Evolutionary conservation across 176 grass and related monocot genomes (phyloP).

Genomic region (Avena atlantica): DNA sequence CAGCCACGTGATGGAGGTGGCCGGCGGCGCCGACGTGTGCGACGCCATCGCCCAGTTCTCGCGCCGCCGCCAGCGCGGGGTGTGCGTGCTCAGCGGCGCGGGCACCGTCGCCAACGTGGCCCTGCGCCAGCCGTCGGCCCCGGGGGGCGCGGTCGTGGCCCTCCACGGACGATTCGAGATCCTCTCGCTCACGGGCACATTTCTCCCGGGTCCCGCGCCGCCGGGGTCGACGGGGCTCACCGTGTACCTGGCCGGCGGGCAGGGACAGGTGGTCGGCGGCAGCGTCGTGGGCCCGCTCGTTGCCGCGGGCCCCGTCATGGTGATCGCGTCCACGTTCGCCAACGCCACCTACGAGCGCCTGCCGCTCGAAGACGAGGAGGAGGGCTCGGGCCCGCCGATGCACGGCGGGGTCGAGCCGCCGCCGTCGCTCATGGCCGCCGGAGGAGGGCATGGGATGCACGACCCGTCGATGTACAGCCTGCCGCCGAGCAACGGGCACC

Average conservation of each 20-base stretch:
- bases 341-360: constrained; percentile 95
- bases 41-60: constrained; percentile 93
- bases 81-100: constrained; percentile 90
- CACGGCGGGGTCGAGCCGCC: constrained; percentile 50
- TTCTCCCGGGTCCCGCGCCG: constrained; percentile 83
- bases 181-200: constrained; percentile 87
- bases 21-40: constrained; percentile 78
- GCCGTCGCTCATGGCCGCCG: constrained; percentile 46
- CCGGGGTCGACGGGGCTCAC: constrained; percentile 91
- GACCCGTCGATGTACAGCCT: constrained; percentile 83
- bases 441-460: constrained; percentile 50
- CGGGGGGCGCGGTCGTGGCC: constrained; percentile 70
- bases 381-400: constrained; percentile 47
- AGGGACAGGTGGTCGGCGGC: constrained; percentile 92
- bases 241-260: constrained; percentile 84
- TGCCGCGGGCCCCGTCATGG: constrained; percentile 85
- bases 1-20: constrained; percentile 97
- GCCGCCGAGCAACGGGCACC: constrained; percentile 58
- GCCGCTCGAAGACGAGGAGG: constrained; percentile 79
- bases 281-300: constrained; percentile 79
- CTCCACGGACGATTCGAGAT: constrained; percentile 96
- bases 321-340: constrained; percentile 94
- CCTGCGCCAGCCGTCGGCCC: constrained; percentile 81
- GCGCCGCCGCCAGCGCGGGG: constrained; percentile 82
- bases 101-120: constrained; percentile 89